A percentile compares a stretch with the other conserved stretches of the same genome.
Conservation (phyloP, 78 protist species). For the Chrysochromulina parva region DNA sequence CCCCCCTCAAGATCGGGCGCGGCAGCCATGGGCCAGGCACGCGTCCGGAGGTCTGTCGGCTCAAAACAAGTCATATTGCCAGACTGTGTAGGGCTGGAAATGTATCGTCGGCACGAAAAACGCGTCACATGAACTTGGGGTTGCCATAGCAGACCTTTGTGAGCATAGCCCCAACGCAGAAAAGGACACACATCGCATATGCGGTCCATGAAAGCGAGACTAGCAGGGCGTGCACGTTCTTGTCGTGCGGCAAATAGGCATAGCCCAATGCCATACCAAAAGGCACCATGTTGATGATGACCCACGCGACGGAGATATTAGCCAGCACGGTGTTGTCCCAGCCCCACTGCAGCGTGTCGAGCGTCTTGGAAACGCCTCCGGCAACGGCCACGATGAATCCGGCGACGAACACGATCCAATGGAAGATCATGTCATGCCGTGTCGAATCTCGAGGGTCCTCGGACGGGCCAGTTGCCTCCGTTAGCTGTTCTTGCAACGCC, state of each 20-base stretch:
- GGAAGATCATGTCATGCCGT: background rate
- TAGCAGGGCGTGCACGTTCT: background rate
- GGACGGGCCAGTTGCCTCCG: background rate
- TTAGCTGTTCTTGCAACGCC: background rate
- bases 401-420: background rate
- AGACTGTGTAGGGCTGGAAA: no score
- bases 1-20: no score
- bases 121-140: background rate
- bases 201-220: background rate
- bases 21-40: no score
- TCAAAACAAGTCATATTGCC: no score
- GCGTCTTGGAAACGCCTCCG: background rate
- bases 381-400: background rate
- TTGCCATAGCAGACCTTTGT: background rate
- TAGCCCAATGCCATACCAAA: slow-evolving; percentile 17
- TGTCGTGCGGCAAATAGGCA: background rate
- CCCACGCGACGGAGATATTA: slow-evolving; percentile 8
- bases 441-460: background rate
- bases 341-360: slow-evolving; percentile 2
- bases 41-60: no score
- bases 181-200: background rate
- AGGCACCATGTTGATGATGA: slow-evolving; percentile 15
- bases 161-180: background rate
- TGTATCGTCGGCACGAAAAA: no score
- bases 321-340: slow-evolving; percentile 4